Evolutionary conservation across 306 rosid genomes (phyloP).

Genomic region (Acacia melanoxylon): DNA sequence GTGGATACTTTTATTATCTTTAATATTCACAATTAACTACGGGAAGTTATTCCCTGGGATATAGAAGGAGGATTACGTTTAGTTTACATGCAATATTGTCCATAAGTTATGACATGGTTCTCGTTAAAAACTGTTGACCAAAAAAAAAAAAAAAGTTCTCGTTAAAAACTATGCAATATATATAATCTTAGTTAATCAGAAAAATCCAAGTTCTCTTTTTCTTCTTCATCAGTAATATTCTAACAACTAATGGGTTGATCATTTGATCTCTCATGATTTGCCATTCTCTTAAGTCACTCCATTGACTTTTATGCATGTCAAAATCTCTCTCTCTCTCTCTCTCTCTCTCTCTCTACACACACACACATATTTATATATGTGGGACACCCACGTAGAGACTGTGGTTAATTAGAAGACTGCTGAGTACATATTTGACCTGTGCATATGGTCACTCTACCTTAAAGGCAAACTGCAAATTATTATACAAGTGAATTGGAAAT

Average conservation of each 20-base stretch:
- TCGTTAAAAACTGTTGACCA: background rate
- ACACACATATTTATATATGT: background rate
- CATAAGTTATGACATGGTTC: background rate
- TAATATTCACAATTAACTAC: background rate
- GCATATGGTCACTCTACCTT: background rate
- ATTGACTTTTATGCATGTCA: constrained; percentile 36
- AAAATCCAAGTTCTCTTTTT: background rate
- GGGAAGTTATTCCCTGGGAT: background rate
- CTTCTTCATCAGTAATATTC: background rate
- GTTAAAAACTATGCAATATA: background rate
- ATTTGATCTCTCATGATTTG: constrained; percentile 31
- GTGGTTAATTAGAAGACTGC: background rate
- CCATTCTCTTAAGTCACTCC: constrained; percentile 39
- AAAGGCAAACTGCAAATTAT: background rate
- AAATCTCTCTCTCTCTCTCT: constrained; percentile 8
- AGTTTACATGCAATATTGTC: too few relatives aligned
- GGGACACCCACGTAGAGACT: background rate
- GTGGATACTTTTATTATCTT: background rate
- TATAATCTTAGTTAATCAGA: background rate
- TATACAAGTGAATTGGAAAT: background rate
- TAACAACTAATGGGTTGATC: background rate
- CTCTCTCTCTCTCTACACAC: too few relatives aligned
- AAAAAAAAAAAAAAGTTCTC: too few relatives aligned
- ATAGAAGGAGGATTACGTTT: background rate
- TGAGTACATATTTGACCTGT: background rate